Conservation (phyloP, 129 eudicot genomes). For the Erigeron canadensis region DNA sequence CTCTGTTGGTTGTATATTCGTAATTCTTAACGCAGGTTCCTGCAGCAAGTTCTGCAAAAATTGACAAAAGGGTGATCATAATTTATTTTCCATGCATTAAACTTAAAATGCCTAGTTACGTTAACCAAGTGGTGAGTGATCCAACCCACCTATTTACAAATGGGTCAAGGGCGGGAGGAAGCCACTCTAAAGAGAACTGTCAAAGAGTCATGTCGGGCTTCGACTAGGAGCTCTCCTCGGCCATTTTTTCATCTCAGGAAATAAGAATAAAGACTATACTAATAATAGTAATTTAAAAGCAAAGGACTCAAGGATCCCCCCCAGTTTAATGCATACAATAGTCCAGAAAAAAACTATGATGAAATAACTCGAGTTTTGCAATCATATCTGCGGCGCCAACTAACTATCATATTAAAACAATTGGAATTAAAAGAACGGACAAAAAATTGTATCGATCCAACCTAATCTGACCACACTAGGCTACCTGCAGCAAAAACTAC, state of each 20-base stretch:
- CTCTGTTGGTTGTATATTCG: constrained; percentile 63
- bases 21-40: constrained; percentile 90
- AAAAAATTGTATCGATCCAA: neutral
- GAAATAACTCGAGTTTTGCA: neutral
- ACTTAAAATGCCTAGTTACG: neutral
- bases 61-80: constrained; percentile 5
- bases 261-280: too few relatives aligned
- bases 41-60: constrained; percentile 72
- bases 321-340: neutral
- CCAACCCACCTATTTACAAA: neutral
- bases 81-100: constrained; percentile 12
- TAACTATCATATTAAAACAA: neutral
- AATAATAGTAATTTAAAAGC: neutral
- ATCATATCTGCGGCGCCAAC: neutral
- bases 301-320: neutral
- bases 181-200: neutral
- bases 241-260: too few relatives aligned
- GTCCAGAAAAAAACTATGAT: neutral
- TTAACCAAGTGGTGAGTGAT: neutral
- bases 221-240: too few relatives aligned
- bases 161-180: neutral
- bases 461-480: neutral
- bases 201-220: too few relatives aligned
- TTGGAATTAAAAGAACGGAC: too few relatives aligned
- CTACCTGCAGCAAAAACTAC: neutral